These are phyloP conservation scores for Acer saccharum DNA, from an alignment of 345 rosid genomes.

Conservation along the genomic window DNA sequence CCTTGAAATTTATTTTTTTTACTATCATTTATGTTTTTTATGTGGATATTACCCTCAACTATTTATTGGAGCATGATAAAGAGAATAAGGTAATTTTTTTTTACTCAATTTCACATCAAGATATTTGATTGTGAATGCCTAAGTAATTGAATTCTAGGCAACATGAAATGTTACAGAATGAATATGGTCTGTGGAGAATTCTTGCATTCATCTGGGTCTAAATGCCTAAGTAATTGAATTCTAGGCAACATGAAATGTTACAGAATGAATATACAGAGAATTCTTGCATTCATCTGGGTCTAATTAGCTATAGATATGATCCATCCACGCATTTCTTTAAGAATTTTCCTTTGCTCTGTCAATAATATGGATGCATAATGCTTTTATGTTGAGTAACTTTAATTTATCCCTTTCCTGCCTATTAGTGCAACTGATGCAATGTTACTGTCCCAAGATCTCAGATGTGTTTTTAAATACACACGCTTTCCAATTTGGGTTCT, in stretches of 20 bases:
- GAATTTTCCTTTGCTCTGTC: too few relatives aligned
- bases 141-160: too few relatives aligned
- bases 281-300: neutral
- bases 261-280: neutral
- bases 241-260: neutral
- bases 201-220: too few relatives aligned
- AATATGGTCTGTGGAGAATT: too few relatives aligned
- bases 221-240: neutral
- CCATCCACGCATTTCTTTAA: neutral
- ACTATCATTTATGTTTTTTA: neutral
- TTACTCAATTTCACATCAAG: neutral
- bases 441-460: neutral
- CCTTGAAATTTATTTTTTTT: neutral
- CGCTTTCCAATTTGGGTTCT: neutral
- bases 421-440: neutral
- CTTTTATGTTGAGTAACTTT: neutral
- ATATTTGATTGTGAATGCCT: neutral
- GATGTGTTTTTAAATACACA: neutral
- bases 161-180: too few relatives aligned
- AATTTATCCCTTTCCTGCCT: neutral
- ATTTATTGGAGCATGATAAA: neutral
- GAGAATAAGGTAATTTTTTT: neutral
- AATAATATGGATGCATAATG: neutral
- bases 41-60: conserved; percentile 10
- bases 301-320: neutral